These are phyloP conservation scores for Amylocarpus encephaloides DNA, from an alignment of 2,329 filamentous ascomycete species.

Conservation along the genomic window DNA sequence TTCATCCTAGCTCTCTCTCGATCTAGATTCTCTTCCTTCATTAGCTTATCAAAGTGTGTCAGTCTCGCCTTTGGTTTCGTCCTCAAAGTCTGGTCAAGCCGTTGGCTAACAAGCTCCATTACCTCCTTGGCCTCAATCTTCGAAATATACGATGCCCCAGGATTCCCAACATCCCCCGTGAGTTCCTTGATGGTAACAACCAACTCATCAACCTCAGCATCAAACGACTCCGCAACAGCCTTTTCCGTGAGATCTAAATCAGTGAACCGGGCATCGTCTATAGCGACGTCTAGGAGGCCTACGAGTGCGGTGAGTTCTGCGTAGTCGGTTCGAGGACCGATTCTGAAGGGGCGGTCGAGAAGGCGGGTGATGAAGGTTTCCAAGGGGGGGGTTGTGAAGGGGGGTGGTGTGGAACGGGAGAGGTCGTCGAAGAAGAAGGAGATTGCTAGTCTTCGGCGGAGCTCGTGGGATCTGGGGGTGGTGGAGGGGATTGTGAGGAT, in stretches of 20 bases:
- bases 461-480: conserved; percentile 45
- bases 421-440: conserved; percentile 53
- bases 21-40: conserved; percentile 30
- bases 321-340: conserved; percentile 59
- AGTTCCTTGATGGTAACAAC: conserved; percentile 51
- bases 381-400: conserved; percentile 36
- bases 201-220: conserved; percentile 64
- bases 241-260: conserved; percentile 28
- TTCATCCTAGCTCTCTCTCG: conserved; percentile 24
- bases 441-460: conserved; percentile 61
- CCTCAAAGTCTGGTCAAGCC: conserved; percentile 64
- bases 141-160: conserved; percentile 64
- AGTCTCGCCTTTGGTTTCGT: conserved; percentile 63
- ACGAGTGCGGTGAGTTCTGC: conserved; percentile 58
- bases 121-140: conserved; percentile 71
- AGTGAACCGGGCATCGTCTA: conserved; percentile 54
- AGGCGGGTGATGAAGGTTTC: conserved; percentile 42
- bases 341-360: conserved; percentile 42
- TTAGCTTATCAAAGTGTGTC: conserved; percentile 42
- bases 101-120: conserved; percentile 67
- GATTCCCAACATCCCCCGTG: conserved; percentile 61
- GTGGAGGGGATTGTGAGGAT: conserved; percentile 53
- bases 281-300: conserved; percentile 64
- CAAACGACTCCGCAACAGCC: conserved; percentile 50
- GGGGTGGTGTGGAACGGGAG: conserved; percentile 35